These are phyloP conservation scores for Cyberlindnera suaveolens DNA, from an alignment of 805 yeast genomes.

Conservation along the genomic window DNA sequence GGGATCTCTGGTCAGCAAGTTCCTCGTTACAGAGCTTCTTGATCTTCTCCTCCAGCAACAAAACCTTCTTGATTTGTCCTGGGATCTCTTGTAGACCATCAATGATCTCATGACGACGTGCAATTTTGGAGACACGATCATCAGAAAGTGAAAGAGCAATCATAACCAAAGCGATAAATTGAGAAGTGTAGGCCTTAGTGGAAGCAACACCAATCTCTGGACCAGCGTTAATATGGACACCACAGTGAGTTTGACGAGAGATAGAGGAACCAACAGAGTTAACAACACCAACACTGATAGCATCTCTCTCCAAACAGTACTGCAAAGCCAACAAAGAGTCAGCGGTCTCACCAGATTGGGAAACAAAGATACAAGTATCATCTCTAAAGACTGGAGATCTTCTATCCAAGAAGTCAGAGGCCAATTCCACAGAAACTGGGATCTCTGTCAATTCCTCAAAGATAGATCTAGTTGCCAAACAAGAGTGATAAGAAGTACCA, in stretches of 20 bases:
- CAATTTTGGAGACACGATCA: constrained; percentile 71
- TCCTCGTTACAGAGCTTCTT: constrained; percentile 66
- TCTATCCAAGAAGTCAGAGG: constrained; percentile 93
- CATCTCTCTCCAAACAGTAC: constrained; percentile 95
- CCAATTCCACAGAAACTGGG: constrained; percentile 88
- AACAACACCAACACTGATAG: constrained; percentile 94
- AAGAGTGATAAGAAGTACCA: constrained; percentile 98
- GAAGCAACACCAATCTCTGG: constrained; percentile 99
- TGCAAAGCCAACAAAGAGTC: constrained; percentile 93
- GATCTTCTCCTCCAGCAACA: constrained; percentile 66
- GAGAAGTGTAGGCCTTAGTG: constrained; percentile 98
- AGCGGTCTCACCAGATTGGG: constrained; percentile 99
- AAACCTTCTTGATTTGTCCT: constrained; percentile 72
- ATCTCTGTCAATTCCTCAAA: constrained; percentile 95
- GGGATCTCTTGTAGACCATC: constrained; percentile 82
- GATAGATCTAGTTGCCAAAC: constrained; percentile 92
- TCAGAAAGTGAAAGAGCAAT: constrained; percentile 92
- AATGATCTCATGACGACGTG: constrained; percentile 80
- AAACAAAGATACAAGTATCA: constrained; percentile 94
- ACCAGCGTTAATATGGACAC: constrained; percentile 99
- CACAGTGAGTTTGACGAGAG: constrained; percentile 96
- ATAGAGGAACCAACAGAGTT: constrained; percentile 96
- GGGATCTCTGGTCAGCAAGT: constrained; percentile 76
- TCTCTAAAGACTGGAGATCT: constrained; percentile 96
- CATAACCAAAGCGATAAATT: constrained; percentile 95